Conservation (phyloP, 192 early-diverging fungal species). For the Linnemannia exigua region DNA sequence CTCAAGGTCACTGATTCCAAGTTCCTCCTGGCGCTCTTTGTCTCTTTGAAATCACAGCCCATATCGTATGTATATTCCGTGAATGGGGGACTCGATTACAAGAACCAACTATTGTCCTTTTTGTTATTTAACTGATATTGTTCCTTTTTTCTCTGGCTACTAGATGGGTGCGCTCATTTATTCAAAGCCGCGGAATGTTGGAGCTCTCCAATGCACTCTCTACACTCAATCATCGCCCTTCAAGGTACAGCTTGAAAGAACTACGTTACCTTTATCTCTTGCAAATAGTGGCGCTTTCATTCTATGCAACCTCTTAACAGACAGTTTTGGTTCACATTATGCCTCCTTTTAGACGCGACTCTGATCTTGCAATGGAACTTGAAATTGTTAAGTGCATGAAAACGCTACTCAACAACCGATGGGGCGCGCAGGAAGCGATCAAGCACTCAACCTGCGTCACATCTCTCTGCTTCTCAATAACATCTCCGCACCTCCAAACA, state of each 20-base stretch:
- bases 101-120: neutral
- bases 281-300: neutral
- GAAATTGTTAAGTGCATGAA: constrained; percentile 88
- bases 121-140: neutral
- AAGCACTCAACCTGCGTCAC: constrained; percentile 77
- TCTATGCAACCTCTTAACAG: neutral
- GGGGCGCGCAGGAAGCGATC: constrained; percentile 84
- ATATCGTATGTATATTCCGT: constrained; percentile 59
- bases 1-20: constrained; percentile 62
- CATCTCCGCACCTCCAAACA: constrained; percentile 80
- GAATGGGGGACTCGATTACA: neutral
- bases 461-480: constrained; percentile 78
- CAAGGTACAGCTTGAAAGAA: constrained; percentile 54
- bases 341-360: constrained; percentile 67
- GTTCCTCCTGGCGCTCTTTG: constrained; percentile 63
- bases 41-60: constrained; percentile 67
- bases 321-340: neutral
- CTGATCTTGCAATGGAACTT: constrained; percentile 83
- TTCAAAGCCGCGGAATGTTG: constrained; percentile 77
- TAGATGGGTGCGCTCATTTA: constrained; percentile 84
- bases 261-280: neutral
- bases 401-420: constrained; percentile 78
- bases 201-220: constrained; percentile 75
- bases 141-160: neutral
- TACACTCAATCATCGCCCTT: constrained; percentile 65